Evolutionary conservation across 306 rosid genomes (phyloP).

Genomic region (Quercus aquifolioides): DNA sequence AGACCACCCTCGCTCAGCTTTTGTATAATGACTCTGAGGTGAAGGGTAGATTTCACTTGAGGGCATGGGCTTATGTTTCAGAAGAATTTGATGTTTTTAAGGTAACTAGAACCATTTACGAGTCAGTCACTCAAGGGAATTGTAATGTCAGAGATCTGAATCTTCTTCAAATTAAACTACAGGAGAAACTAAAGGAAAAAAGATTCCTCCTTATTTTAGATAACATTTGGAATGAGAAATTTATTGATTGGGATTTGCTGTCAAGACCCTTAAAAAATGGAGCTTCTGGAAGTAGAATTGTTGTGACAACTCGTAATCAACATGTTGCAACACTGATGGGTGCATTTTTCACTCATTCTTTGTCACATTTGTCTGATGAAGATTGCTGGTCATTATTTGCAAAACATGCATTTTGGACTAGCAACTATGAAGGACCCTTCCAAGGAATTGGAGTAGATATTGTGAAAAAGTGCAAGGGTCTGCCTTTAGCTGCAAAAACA

Average conservation of each 20-base stretch:
- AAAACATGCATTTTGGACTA: slow-evolving; percentile 6
- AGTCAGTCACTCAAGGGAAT: not conserved
- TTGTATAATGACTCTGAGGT: not conserved
- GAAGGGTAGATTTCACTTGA: not conserved
- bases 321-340: not conserved
- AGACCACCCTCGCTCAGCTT: not conserved
- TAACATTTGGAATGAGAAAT: slow-evolving; percentile 20
- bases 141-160: not conserved
- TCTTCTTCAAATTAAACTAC: not conserved
- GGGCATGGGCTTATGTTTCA: not conserved
- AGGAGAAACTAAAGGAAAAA: not conserved
- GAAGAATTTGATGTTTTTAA: slow-evolving; percentile 1
- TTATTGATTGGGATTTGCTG: not conserved
- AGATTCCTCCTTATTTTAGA: slow-evolving; percentile 21
- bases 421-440: not conserved
- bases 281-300: slow-evolving; percentile 6
- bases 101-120: not conserved
- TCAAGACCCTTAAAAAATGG: not conserved
- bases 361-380: not conserved
- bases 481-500: slow-evolving; percentile 26
- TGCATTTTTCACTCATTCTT: not conserved
- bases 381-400: slow-evolving; percentile 11
- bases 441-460: not conserved
- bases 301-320: slow-evolving; percentile 17
- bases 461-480: slow-evolving; percentile 17